Base-by-base conservation (phyloP, 805 yeast species). In the Hanseniaspora singularis region DNA sequence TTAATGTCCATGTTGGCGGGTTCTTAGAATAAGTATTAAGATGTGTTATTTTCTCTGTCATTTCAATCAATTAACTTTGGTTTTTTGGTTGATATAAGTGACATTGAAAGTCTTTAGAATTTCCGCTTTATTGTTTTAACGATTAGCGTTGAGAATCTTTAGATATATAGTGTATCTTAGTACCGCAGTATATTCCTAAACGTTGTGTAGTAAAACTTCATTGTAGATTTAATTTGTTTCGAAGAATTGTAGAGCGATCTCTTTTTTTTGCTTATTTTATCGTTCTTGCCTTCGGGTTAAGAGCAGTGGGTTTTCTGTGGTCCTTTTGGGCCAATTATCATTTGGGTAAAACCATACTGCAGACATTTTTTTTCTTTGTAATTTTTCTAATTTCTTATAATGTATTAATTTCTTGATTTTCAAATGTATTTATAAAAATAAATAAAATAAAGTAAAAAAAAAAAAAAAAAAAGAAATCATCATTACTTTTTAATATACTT, bases 261-360 rank as follows among this genome's bases (percentile, higher is more conserved):
- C 33, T 36, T 43, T 31, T 31, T 28, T 41, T 31, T 40, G 32
- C 44, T 40, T 34, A 40, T 36, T 46, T 27, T 34, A 33, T 40
- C 40, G 44, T 33, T 46, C 36, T 34, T 27, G 24, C 12, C 31
- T 15, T 23, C 14, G 33, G 5, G 12, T 30, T 22, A 5, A 32
- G 38, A 40, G 50, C 46, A 28, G 24, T 23, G 36, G 32, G 46
- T 43, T 47, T 47, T 47, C 50, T 47, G 41, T 47, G 50, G 83
- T 81, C 77, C 82, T 63, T 71, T 74, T 71, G 68, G 92, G 78
- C 94, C 77, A 59, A 72, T 89, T 77, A 79, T 81, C 95, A 92
- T 78, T 85, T 84, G 96, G 89, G 97, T 87, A 84, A 84, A 88
- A 88, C 97, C 97, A 88, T 89, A 94, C 86, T 79, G 96, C 94